Percentiles rank a stretch among this genome's conserved stretches.
phyloP scores from a whole-genome alignment of 164 flowering plant genomes.

The Stephania cephalantha region DNA sequence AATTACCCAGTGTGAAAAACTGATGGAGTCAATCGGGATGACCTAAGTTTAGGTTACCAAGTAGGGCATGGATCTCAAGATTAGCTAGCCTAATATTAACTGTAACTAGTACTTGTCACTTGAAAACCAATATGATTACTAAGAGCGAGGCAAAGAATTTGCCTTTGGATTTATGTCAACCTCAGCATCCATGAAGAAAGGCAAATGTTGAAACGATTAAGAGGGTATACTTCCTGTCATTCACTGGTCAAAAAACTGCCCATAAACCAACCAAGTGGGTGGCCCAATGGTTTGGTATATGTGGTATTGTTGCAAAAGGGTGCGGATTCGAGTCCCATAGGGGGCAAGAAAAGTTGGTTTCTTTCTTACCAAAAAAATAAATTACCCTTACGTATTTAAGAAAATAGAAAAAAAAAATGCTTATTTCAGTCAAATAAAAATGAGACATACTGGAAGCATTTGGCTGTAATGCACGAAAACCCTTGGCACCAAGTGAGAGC shows the following conservation, averaged over 20 bases:
- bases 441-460: conserved; percentile 60
- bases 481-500: conserved; percentile 71
- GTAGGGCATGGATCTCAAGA: background rate
- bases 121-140: background rate
- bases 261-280: background rate
- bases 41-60: background rate
- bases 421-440: background rate
- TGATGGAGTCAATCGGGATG: background rate
- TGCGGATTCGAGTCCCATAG: too few species aligned
- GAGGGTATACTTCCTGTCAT: background rate
- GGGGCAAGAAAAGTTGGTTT: too few species aligned
- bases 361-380: too few species aligned
- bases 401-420: background rate
- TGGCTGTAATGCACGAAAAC: conserved; percentile 70
- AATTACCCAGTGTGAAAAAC: background rate
- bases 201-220: background rate
- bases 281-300: too few species aligned
- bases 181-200: background rate
- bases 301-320: too few species aligned
- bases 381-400: too few species aligned
- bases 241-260: background rate
- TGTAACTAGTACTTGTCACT: background rate
- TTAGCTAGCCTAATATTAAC: too few species aligned
- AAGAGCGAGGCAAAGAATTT: background rate
- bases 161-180: background rate